A percentile compares a stretch with the other conserved stretches of the same genome.
Evolutionary conservation across 805 yeast species (phyloP).

Genomic region (Saccharomyces mikatae): DNA sequence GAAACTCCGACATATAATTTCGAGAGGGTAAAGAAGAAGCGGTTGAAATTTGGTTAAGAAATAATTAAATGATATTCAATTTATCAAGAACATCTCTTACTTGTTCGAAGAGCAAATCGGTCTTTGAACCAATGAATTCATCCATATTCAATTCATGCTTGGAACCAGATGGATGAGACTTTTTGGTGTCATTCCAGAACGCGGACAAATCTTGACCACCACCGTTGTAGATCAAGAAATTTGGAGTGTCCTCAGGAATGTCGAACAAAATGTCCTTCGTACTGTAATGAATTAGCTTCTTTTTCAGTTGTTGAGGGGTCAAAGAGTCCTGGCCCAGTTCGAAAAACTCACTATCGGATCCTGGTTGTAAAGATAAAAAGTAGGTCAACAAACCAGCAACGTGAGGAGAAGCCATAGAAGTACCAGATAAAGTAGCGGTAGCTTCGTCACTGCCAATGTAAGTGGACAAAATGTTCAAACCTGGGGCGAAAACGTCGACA

Average conservation of each 20-base stretch:
- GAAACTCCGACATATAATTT: background rate
- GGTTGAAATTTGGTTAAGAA: background rate
- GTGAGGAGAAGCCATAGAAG: constrained; percentile 98
- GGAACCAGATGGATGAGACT: background rate
- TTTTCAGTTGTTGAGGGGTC: constrained; percentile 66
- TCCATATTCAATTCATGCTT: background rate
- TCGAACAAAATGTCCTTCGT: constrained; percentile 50
- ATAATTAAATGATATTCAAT: constrained; percentile 16
- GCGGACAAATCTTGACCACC: constrained; percentile 61
- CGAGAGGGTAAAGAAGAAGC: background rate
- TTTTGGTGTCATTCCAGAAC: constrained; percentile 42
- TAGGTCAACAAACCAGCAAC: constrained; percentile 86
- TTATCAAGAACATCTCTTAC: constrained; percentile 22
- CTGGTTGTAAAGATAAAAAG: constrained; percentile 79
- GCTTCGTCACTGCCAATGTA: constrained; percentile 68
- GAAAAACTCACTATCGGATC: constrained; percentile 53
- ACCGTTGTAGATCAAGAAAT: constrained; percentile 69
- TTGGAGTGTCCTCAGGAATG: constrained; percentile 66
- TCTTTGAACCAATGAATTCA: constrained; percentile 5
- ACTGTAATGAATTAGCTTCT: constrained; percentile 61
- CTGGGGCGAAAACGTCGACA: constrained; percentile 95
- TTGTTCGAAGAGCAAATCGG: constrained; percentile 23
- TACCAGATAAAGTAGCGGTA: constrained; percentile 80
- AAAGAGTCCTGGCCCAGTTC: constrained; percentile 41
- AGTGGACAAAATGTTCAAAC: constrained; percentile 76